Base-by-base conservation (phyloP, 2,329 filamentous ascomycete species). In the Aspergillus vadensis region DNA sequence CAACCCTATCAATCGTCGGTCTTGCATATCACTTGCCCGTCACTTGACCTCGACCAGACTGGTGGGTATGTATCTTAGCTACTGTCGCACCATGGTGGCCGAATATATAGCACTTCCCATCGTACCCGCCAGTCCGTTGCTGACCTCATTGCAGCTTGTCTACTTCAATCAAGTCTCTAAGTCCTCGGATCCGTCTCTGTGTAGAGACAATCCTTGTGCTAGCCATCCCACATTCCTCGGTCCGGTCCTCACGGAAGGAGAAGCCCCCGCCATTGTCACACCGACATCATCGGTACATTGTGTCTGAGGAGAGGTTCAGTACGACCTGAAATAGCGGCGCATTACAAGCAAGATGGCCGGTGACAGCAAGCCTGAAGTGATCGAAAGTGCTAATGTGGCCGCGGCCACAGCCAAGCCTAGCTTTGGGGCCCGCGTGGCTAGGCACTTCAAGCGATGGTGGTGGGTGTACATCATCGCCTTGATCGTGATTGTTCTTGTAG, bases 391-490 rank as follows among this genome's bases (percentile, higher is more conserved):
- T 39, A 52, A 58, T 2, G 43, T 61, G 10, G 41, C 25, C 15
- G 17, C 55, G 0, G 8, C 58, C 25, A 55, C 61, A 21, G 51
- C 52, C 5, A 74, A 69, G 55, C 69, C 57, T 25, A 66, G 67
- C 39, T 72, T 72, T 48, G 64, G 69, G 5, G 27, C 69, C 14
- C 68, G 72, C 8, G 43, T 74, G 5, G 66, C 58, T 6, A 68
- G 72, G 8, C 73, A 79, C 58, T 77, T 68, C 56, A 78, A 75
- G 70, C 75, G 75, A 58, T 85, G 77, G 65, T 86, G 84, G 84
- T 86, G 83, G 84, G 59, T 79, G 38, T 76, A 84, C 68, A 58
- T 85, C 32, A 77, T 86, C 51, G 70, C 81, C 8, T 76, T 86
- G 63, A 76, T 80, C 57, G 67, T 80, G n/a, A 69, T 82, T 25